Evolutionary conservation across 225 moss, liverwort and hornwort species (phyloP).

Genomic region (Bryoerythrophyllum caledonicum): DNA sequence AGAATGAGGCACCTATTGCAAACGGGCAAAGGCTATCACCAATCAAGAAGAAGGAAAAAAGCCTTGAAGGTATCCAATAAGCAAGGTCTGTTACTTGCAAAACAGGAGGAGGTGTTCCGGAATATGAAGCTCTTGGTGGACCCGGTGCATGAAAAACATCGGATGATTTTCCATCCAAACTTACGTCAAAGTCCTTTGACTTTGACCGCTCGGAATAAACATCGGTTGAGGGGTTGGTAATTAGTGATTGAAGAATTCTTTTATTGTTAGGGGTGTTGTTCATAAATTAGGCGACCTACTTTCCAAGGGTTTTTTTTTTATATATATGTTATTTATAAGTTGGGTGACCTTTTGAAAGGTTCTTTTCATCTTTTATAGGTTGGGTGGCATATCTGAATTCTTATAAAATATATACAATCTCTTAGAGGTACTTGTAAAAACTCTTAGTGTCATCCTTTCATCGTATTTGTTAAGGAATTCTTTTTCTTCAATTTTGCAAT

Average conservation of each 20-base stretch:
- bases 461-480: not conserved
- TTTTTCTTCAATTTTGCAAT: not conserved
- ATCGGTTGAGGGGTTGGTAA: no score
- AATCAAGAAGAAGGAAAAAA: not conserved
- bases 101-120: constrained; percentile 1
- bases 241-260: no score
- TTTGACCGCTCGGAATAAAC: not conserved
- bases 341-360: no score
- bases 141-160: constrained; percentile 2
- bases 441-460: not conserved
- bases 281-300: no score
- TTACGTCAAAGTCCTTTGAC: constrained; percentile 9
- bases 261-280: no score
- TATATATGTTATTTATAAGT: no score
- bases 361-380: no score
- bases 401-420: no score
- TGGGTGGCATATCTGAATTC: no score
- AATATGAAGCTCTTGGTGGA: not conserved
- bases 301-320: no score
- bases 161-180: constrained; percentile 24
- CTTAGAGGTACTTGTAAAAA: no score
- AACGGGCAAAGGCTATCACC: not conserved
- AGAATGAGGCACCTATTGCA: constrained; percentile 19
- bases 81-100: not conserved
- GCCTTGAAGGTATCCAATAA: not conserved